Evolutionary conservation across 1,139 yeast genomes (phyloP).

Genomic region (Magnusiomyces paraingens): DNA sequence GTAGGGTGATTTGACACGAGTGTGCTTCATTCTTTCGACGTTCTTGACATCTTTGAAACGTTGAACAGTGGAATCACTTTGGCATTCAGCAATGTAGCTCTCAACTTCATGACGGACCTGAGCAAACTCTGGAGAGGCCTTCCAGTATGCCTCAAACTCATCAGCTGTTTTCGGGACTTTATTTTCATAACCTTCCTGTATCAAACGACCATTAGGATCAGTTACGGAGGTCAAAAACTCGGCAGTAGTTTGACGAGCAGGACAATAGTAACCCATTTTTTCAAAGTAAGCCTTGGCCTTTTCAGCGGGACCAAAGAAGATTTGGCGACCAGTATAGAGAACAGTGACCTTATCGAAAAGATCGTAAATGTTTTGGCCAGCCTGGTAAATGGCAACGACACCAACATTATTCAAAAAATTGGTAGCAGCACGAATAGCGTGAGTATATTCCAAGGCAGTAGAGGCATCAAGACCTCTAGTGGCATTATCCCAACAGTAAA

Average conservation of each 20-base stretch:
- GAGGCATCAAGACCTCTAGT: slow-evolving; percentile 68
- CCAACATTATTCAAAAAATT: slow-evolving; percentile 48
- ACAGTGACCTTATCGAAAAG: slow-evolving; percentile 58
- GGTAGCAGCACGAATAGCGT: slow-evolving; percentile 53
- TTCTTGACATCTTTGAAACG: slow-evolving; percentile 12
- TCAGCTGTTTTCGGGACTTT: slow-evolving; percentile 48
- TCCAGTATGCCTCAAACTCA: slow-evolving; percentile 52
- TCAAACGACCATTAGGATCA: slow-evolving; percentile 43
- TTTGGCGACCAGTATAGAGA: slow-evolving; percentile 49
- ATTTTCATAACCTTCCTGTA: slow-evolving; percentile 41
- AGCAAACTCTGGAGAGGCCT: slow-evolving; percentile 42
- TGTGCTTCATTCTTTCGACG: slow-evolving; percentile 30
- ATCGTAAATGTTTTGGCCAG: slow-evolving; percentile 55
- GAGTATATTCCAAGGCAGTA: slow-evolving; percentile 58
- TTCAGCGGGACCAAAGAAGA: slow-evolving; percentile 48
- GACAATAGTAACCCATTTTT: slow-evolving; percentile 53
- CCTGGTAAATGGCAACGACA: slow-evolving; percentile 51
- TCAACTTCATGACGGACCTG: slow-evolving; percentile 36
- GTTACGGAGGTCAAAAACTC: slow-evolving; percentile 60
- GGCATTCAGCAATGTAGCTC: slow-evolving; percentile 36
- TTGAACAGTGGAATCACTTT: slow-evolving; percentile 31
- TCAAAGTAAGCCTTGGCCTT: slow-evolving; percentile 48
- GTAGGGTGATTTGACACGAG: slow-evolving; percentile 31
- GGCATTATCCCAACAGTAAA: slow-evolving; percentile 65
- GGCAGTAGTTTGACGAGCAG: slow-evolving; percentile 50